Evolutionary conservation across 2,329 filamentous ascomycete species (phyloP), one percentile per base, ranked within the genome.

Genomic region (Macroventuria anomochaeta): DNA sequence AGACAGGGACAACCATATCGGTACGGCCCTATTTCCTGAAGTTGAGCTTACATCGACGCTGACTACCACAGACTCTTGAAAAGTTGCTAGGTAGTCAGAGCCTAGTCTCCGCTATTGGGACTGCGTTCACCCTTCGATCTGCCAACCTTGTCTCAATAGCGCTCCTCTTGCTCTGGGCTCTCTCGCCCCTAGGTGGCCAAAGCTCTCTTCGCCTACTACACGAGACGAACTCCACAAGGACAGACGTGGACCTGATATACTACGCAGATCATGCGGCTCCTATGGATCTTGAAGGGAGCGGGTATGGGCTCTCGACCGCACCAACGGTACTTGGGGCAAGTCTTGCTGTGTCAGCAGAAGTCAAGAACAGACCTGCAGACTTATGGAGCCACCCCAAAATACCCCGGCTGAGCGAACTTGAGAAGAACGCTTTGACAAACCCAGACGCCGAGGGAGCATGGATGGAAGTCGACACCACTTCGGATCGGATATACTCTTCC

Each of bases 51-150:
- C n/a, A n/a, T n/a, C n/a, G n/a, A n/a, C n/a, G 6, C 15, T 40
- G 12, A 33, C 11, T 17, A 2, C 11, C 1, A 12, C 29, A 57
- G 49, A 46, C 40, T 6, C 46, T 58, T 1, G 50, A 58, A 29
- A 47, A 58, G 15, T 31, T 58, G 3, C 11, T 58, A 4, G 38
- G 55, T n/a, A 58, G 55, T 23, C 55, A 58, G 20, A 55, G 55
- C 15, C 37, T 58, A 2, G 46, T 58, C 0, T 46, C 50, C 32
- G 46, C 51, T 3, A 28, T 58, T 23, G 31, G 46, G 5, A 47
- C 46, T 7, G 55, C 50, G 1, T 32, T 40, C 26, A 48, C 46
- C 4, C 46, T 58, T 12, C 46, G 51, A n/a, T 54, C 50, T 21
- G n/a, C 20, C 3, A 46, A n/a, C n/a, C 3, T 38, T 1, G 7